Conservation (phyloP, 495 filamentous ascomycete genomes). For the Tetracladium marchalianum region DNA sequence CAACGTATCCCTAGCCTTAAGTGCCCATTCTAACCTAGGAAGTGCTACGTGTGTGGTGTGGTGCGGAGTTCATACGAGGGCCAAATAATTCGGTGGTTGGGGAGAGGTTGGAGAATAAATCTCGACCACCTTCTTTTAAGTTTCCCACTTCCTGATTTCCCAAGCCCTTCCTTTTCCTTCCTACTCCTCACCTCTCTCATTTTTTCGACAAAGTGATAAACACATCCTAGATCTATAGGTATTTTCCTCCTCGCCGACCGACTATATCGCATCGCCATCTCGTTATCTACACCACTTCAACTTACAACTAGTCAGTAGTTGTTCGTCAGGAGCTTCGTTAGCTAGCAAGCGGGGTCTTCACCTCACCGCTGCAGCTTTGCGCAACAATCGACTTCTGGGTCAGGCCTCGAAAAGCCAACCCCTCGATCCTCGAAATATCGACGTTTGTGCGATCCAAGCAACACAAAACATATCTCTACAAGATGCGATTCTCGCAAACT, state of each 20-base stretch:
- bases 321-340: conserved; percentile 6
- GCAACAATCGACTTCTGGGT: background rate
- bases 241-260: conserved; percentile 6
- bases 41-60: background rate
- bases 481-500: conserved; percentile 15
- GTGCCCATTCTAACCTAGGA: background rate
- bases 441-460: background rate
- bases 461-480: background rate
- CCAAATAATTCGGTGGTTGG: conserved; percentile 2
- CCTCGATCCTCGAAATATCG: background rate
- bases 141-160: background rate
- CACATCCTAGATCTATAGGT: background rate
- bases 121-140: conserved; percentile 13
- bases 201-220: no score
- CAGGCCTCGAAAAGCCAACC: background rate
- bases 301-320: background rate
- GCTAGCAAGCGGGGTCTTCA: background rate
- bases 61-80: background rate
- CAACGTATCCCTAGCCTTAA: background rate
- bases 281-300: background rate
- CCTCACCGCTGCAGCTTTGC: conserved; percentile 3
- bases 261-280: background rate
- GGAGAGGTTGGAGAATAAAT: conserved; percentile 1
- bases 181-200: conserved; percentile 8
- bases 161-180: background rate